Conservation (phyloP, 257 asterid species). For the Echium plantagineum region DNA sequence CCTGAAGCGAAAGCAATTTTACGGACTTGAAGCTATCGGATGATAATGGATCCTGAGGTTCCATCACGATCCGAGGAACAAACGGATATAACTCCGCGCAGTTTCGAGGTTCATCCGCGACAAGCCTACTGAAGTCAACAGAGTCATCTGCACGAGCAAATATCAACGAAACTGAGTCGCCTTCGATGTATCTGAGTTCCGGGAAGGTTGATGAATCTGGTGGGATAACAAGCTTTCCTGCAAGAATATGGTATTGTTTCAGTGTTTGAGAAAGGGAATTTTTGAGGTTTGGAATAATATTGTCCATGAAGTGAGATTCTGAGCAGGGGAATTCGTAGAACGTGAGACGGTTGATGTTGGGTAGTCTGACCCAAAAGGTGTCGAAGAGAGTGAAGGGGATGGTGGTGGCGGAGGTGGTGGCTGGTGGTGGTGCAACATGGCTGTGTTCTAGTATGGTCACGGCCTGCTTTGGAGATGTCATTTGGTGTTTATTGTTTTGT, state of each 20-base stretch:
- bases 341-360: not conserved
- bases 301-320: not conserved
- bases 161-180: conserved; percentile 23
- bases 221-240: not conserved
- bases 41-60: conserved; percentile 1
- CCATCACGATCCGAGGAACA: conserved; percentile 32
- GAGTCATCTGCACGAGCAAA: conserved; percentile 21
- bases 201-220: not conserved
- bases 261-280: not conserved
- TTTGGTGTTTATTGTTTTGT: too few species aligned
- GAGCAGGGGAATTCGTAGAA: not conserved
- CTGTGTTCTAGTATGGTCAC: not conserved
- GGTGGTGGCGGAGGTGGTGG: not conserved
- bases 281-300: not conserved
- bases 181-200: not conserved
- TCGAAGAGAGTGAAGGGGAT: not conserved
- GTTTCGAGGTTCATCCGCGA: not conserved
- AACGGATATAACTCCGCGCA: conserved; percentile 30
- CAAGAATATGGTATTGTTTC: not conserved
- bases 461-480: too few species aligned
- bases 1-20: conserved; percentile 29
- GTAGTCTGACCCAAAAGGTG: not conserved
- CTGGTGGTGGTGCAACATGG: not conserved
- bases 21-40: not conserved
- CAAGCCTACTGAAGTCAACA: conserved; percentile 15